phyloP scores from a whole-genome alignment of 768 basidiomycete species.

The Mycena latifolia region DNA sequence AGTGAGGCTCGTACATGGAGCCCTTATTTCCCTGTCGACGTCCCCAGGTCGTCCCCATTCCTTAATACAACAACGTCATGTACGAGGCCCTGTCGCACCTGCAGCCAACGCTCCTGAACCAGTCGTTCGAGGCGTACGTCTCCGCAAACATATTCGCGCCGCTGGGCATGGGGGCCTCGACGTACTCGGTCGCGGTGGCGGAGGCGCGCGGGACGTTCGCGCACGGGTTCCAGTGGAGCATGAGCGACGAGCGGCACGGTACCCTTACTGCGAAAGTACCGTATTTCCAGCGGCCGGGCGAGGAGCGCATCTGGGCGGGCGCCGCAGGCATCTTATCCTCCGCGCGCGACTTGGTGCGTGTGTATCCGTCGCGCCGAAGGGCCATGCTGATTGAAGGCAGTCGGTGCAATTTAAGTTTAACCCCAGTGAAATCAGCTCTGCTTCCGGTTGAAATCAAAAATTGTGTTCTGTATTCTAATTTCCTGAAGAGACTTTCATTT shows the following conservation, averaged over 20 bases:
- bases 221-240: slow-evolving; percentile 40
- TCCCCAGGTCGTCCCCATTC: no score
- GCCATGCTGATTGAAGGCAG: slow-evolving; percentile 1
- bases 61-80: slow-evolving; percentile 41
- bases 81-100: slow-evolving; percentile 47
- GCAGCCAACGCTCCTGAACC: slow-evolving; percentile 22
- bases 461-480: no score
- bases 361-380: no score
- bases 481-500: no score
- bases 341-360: slow-evolving; percentile 54
- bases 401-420: no score
- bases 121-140: slow-evolving; percentile 40
- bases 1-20: no score
- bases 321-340: slow-evolving; percentile 56
- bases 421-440: no score
- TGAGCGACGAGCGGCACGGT: slow-evolving; percentile 51
- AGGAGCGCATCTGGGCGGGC: slow-evolving; percentile 55
- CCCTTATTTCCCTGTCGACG: no score
- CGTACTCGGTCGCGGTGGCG: slow-evolving; percentile 25
- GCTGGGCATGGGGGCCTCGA: slow-evolving; percentile 14
- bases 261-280: slow-evolving; percentile 50
- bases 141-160: slow-evolving; percentile 15
- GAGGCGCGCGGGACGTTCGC: slow-evolving; percentile 37
- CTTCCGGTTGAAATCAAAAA: no score
- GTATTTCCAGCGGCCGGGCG: slow-evolving; percentile 54